phyloP scores from a whole-genome alignment of 2,329 filamentous ascomycete species.

The Ophidiomyces ophidiicola region DNA sequence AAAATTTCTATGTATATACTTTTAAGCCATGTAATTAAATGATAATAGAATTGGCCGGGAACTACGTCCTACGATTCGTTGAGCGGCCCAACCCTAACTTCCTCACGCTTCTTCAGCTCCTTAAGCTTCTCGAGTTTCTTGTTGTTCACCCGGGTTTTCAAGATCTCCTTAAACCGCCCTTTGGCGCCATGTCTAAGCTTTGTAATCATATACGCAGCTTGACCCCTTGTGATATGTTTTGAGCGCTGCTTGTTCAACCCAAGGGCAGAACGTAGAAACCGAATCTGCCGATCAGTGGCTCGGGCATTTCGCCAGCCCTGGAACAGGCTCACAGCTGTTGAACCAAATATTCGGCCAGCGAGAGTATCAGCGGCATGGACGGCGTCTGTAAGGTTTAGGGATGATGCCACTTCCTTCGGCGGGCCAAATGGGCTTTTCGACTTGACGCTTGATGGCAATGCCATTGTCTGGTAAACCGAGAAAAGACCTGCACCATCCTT shows the following conservation, averaged over 20 bases:
- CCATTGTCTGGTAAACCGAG: conserved; percentile 24
- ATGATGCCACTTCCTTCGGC: conserved; percentile 55
- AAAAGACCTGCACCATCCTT: conserved; percentile 20
- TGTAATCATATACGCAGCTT: conserved; percentile 79
- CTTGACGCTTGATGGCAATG: conserved; percentile 21
- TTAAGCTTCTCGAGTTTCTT: conserved; percentile 23
- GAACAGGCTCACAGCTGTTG: conserved; percentile 51
- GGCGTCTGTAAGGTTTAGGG: conserved; percentile 57
- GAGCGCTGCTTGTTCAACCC: conserved; percentile 49
- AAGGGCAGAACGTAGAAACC: conserved; percentile 33
- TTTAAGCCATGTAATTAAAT: too few species aligned
- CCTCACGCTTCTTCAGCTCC: conserved; percentile 25
- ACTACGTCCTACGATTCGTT: conserved; percentile 5
- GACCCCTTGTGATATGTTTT: conserved; percentile 60
- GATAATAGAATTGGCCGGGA: neutral
- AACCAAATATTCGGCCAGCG: conserved; percentile 54
- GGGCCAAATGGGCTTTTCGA: conserved; percentile 49
- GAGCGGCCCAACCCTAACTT: conserved; percentile 39
- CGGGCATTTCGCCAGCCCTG: conserved; percentile 58
- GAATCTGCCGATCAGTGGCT: conserved; percentile 44
- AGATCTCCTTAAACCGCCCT: conserved; percentile 46
- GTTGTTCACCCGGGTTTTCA: conserved; percentile 40
- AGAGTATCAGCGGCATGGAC: conserved; percentile 78
- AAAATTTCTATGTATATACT: too few species aligned
- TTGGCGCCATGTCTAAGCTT: conserved; percentile 72